A percentile compares a stretch with the other conserved stretches of the same genome.
phyloP scores from a whole-genome alignment of 371 early-diverging fungal species.

The Circinella minor region DNA sequence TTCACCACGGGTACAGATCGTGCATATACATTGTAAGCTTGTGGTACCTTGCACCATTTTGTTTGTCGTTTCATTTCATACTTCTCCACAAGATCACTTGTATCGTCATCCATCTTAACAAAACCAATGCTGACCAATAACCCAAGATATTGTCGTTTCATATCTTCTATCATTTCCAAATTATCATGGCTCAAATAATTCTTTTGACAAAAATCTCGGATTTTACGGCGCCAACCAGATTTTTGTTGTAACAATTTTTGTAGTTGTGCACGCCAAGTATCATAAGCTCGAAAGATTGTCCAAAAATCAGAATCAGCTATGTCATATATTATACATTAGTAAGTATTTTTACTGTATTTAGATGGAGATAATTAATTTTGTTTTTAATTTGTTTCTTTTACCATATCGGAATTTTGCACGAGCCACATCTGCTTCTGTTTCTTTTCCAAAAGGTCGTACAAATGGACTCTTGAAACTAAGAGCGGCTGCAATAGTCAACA shows the following conservation, averaged over 20 bases:
- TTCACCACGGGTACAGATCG: conserved; percentile 58
- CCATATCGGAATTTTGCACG: conserved; percentile 53
- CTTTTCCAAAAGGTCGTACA: conserved; percentile 75
- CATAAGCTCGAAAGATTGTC: conserved; percentile 78
- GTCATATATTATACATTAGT: background rate
- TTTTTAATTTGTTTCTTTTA: conserved; percentile 2
- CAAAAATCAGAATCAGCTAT: conserved; percentile 76
- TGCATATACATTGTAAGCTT: conserved; percentile 47
- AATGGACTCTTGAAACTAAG: conserved; percentile 76
- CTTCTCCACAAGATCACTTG: conserved; percentile 13
- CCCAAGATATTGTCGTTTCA: conserved; percentile 79
- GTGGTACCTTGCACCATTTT: conserved; percentile 53
- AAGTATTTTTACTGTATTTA: background rate
- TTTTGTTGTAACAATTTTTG: conserved; percentile 26
- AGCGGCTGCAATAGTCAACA: conserved; percentile 81
- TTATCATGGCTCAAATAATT: conserved; percentile 65
- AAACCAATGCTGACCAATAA: conserved; percentile 79
- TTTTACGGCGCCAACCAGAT: conserved; percentile 35
- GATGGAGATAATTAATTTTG: background rate
- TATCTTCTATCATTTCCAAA: conserved; percentile 76
- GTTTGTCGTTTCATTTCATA: conserved; percentile 27
- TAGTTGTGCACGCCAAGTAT: conserved; percentile 63
- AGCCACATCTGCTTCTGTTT: conserved; percentile 60
- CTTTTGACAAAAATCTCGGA: conserved; percentile 57
- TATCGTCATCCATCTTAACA: conserved; percentile 44